Base-by-base conservation (phyloP, 805 yeast species). In the Candida cerambycidarum region DNA sequence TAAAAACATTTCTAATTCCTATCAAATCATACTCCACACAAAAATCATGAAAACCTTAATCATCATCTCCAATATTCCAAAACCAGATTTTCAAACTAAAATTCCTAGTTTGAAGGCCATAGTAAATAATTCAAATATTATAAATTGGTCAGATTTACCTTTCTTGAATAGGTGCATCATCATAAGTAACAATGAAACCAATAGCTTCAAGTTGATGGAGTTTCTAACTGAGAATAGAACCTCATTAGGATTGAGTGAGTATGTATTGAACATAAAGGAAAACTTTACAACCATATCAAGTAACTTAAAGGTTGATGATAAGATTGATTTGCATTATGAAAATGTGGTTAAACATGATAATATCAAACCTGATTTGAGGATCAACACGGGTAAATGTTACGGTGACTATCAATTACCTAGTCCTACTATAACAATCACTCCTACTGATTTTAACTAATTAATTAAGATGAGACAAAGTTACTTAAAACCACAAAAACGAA, bases 131-230 rank as follows among this genome's bases (percentile, higher is more conserved):
- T 52, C 65, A 32, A 67, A 65, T 43, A 48, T 63, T 19, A 52
- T 54, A 10, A 54, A 62, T 48, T 69, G 72, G 72, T 59, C 69
- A 25, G 59, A 59, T 35, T 50, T 69, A 35, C 63, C 73, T 10
- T 67, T 60, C 38, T 54, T 69, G 37, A 58, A 53, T 39, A 47
- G 75, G 25, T 55, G 60, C 16, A 62, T 68, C 23, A 58, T 68
- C 36, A 65, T 69, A 15, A 57, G 65, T 46, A 56, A 59, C 31
- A 47, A 52, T 15, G 68, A 58, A 25, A 30, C 36, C 1, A 53
- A 58, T 11, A 69, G 71, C 2, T 21, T 41, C 7, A 39, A 40
- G 5, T 54, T 66, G 1, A 56, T 53, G 39, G 21, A 48, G 10
- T 56, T 47, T 43, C 53, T 67, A 35, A 37, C 31, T 12, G 19